Percentiles rank a stretch among this genome's conserved stretches.
These are phyloP conservation scores for Penicillium coffeae DNA, from an alignment of 495 filamentous ascomycete species.

Conservation along the genomic window DNA sequence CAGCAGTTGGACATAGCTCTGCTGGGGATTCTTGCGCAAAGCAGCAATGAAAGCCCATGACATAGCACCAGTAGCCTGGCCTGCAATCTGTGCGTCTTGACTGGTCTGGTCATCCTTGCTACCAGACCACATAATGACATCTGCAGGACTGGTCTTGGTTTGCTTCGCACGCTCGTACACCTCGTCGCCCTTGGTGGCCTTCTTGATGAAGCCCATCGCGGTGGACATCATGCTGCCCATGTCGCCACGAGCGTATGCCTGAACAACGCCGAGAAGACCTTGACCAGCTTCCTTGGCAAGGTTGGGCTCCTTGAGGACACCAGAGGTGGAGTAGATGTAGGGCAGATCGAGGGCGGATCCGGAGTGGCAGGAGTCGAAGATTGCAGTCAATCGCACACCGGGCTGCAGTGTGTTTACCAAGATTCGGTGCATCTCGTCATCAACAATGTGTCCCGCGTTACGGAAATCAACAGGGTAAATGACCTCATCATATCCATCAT, in stretches of 20 bases:
- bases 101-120: conserved; percentile 94
- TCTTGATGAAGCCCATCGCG: conserved; percentile 87
- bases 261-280: conserved; percentile 85
- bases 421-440: conserved; percentile 98
- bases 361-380: conserved; percentile 99
- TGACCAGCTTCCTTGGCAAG: conserved; percentile 96
- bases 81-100: conserved; percentile 60
- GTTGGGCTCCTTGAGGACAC: conserved; percentile 96
- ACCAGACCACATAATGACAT: conserved; percentile 97
- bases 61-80: conserved; percentile 95
- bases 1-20: conserved; percentile 93
- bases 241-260: conserved; percentile 86
- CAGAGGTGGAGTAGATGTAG: conserved; percentile 94
- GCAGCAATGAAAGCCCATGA: conserved; percentile 94
- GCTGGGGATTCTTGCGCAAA: conserved; percentile 94
- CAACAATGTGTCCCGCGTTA: conserved; percentile 85
- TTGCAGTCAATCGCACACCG: conserved; percentile 90
- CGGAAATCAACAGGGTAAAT: conserved; percentile 97
- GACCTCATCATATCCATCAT: conserved; percentile 95
- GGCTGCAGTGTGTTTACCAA: conserved; percentile 81
- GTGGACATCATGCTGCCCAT: conserved; percentile 75
- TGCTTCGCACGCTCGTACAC: conserved; percentile 72
- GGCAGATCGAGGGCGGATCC: conserved; percentile 94
- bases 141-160: conserved; percentile 91
- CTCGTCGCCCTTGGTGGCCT: conserved; percentile 80